Base-by-base conservation (phyloP, 2,329 filamentous ascomycete genomes). In the Tolypocladium paradoxum region DNA sequence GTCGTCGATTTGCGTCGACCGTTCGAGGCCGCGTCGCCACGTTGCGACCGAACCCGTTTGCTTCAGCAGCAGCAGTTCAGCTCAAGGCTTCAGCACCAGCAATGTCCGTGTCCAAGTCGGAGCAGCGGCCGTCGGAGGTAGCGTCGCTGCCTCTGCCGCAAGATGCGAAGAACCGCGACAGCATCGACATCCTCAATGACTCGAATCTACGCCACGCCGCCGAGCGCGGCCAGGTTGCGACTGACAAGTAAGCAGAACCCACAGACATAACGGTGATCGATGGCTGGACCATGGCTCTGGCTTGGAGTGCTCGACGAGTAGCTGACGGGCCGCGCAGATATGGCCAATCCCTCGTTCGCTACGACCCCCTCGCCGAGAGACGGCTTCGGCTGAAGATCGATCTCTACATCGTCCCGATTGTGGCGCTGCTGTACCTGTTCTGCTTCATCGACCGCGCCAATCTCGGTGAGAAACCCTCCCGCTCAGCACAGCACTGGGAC, bases 361-460 rank as follows among this genome's bases (percentile, higher is more conserved):
- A 83, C 58, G 82, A 85, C 58, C 68, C 72, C 3, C 72, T 67
- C 31, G 81, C 78, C 2, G 85, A 87, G 62, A 65, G 73, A 8
- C 76, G 72, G 50, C 71, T 88, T 27, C 73, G 82, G 8, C 68
- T 70, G 61, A 88, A 88, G 65, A 82, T 88, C 48, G 85, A 88
- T 60, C 59, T 85, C 6, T 78, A 73, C 59, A 78, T 87, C 46
- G 72, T 88, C 0, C 85, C 85, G 0, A 85, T 81, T 0, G 83
- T 87, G 0, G 70, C 83, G 0, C 54, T 87, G 0, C 69, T 88
- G 4, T 88, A 88, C 60, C 74, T 88, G 0, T 87, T 88, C 61
- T 87, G 84, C 68, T 88, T 87, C 67, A 87, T 88, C 57, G 85
- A 88, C 60, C 76, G 85, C n/a, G 82, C 84, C 27, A 88, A 88